Evolutionary conservation across 78 protist genomes (phyloP).

Genomic region (Dictyostelium firmibasis): DNA sequence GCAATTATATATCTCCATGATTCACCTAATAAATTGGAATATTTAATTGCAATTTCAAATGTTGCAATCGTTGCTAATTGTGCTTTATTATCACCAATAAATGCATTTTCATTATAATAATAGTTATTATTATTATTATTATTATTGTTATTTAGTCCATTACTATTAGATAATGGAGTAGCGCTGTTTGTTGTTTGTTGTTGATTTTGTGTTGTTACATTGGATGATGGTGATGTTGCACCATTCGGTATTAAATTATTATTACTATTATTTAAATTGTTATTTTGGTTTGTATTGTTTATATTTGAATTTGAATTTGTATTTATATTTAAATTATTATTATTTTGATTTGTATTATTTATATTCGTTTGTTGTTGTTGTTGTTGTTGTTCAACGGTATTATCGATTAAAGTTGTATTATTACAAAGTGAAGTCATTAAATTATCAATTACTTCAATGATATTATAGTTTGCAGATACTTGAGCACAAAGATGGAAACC

Average conservation of each 20-base stretch:
- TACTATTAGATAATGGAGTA: background rate
- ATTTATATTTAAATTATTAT: background rate
- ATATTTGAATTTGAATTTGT: background rate
- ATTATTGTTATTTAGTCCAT: background rate
- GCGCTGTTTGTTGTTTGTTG: background rate
- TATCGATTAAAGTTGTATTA: conserved; percentile 62
- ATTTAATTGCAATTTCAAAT: conserved; percentile 75
- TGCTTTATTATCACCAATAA: conserved; percentile 80
- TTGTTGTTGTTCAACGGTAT: background rate
- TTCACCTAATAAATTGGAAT: conserved; percentile 25
- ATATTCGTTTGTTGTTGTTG: background rate
- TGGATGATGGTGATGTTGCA: background rate
- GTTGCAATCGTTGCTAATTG: conserved; percentile 80
- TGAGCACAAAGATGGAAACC: conserved; percentile 81
- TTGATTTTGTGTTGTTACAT: background rate
- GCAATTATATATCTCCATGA: conserved; percentile 61
- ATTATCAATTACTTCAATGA: conserved; percentile 68
- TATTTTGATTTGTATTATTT: background rate
- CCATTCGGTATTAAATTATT: background rate
- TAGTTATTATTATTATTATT: background rate
- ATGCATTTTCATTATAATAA: background rate
- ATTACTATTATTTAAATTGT: background rate
- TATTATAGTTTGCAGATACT: conserved; percentile 72
- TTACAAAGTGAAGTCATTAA: conserved; percentile 69
- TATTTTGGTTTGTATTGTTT: background rate